A percentile compares a stretch with the other conserved stretches of the same genome.
phyloP scores from a whole-genome alignment of 371 early-diverging fungal genomes.

The Circinella minor region DNA sequence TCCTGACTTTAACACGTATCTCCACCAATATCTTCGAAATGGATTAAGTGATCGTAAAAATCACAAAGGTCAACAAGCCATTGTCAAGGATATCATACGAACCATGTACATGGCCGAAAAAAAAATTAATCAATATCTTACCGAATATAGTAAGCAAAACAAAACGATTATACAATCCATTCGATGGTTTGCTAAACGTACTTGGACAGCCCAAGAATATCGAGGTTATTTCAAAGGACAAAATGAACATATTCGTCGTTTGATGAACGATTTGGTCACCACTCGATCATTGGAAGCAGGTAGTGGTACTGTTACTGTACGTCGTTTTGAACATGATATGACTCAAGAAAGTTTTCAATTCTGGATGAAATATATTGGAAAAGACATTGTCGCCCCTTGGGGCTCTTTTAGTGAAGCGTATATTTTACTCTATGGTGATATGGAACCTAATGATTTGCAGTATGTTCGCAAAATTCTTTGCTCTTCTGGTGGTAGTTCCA shows the following conservation, averaged over 20 bases:
- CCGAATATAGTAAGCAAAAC: not conserved
- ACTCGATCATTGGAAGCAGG: not conserved
- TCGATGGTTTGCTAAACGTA: not conserved
- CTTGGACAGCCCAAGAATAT: not conserved
- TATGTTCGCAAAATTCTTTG: not conserved
- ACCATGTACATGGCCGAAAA: not conserved
- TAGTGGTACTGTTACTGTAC: not conserved
- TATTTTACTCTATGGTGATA: not conserved
- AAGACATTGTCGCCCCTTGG: not conserved
- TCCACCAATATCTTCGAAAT: not conserved
- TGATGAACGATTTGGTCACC: not conserved
- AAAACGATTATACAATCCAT: not conserved
- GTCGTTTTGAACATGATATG: not conserved
- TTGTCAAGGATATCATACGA: not conserved
- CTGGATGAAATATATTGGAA: conserved; percentile 4
- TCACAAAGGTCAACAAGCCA: not conserved
- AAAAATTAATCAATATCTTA: not conserved
- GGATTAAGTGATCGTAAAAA: not conserved
- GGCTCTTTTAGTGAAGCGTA: not conserved
- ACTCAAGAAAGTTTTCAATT: not conserved
- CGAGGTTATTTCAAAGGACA: conserved; percentile 1
- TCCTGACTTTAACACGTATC: conserved; percentile 3
- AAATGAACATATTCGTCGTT: not conserved
- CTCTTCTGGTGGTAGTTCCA: not conserved
- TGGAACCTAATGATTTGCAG: not conserved